Evolutionary conservation across 345 rosid genomes (phyloP).

Genomic region (Excoecaria agallocha): DNA sequence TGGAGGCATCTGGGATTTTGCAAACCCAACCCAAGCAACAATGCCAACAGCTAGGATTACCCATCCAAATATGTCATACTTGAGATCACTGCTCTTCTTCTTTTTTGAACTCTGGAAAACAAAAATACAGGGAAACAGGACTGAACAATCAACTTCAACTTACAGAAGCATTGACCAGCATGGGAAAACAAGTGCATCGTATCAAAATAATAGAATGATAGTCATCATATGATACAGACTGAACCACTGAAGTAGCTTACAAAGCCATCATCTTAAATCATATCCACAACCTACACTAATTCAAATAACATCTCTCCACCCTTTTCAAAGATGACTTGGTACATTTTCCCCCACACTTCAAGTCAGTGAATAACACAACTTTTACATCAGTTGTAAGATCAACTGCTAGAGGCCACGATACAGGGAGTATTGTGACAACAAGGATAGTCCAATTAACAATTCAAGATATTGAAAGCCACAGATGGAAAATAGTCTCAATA

Average conservation of each 20-base stretch:
- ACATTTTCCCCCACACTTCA: neutral
- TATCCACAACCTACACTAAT: neutral
- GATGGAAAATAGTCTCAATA: neutral
- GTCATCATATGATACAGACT: neutral
- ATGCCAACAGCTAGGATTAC: constrained; percentile 78
- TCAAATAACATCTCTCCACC: neutral
- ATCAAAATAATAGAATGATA: neutral
- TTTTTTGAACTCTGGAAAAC: constrained; percentile 48
- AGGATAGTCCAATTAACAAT: neutral
- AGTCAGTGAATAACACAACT: neutral
- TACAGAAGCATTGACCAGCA: neutral
- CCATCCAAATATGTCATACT: constrained; percentile 81
- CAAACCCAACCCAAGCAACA: constrained; percentile 77
- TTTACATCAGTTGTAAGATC: neutral
- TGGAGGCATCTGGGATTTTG: constrained; percentile 66
- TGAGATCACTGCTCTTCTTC: constrained; percentile 60
- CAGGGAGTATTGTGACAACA: neutral
- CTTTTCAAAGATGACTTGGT: neutral
- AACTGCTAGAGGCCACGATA: neutral
- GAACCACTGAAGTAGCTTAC: neutral
- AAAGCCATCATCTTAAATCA: neutral
- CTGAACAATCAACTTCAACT: neutral
- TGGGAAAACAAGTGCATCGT: neutral
- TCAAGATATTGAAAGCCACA: neutral
- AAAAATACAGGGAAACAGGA: neutral